Evolutionary conservation across 305 asterid species (phyloP).

Genomic region (Fraxinus greggii): DNA sequence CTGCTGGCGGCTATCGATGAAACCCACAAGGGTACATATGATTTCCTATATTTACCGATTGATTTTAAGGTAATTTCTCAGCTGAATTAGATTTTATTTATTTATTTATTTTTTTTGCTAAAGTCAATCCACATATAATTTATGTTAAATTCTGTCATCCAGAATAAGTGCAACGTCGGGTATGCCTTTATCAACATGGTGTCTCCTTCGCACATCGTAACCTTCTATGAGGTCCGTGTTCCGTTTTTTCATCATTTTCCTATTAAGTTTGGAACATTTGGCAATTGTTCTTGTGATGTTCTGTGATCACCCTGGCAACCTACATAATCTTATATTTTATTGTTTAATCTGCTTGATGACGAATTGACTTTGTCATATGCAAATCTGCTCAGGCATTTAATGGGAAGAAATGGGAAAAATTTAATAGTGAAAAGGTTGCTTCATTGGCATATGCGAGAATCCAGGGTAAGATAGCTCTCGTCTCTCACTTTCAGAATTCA

Average conservation of each 20-base stretch:
- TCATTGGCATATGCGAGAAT: slow-evolving; percentile 95
- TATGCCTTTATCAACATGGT: slow-evolving; percentile 95
- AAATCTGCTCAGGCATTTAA: slow-evolving; percentile 61
- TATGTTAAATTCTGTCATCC: slow-evolving; percentile 27
- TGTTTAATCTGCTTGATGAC: not conserved
- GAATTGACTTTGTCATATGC: not conserved
- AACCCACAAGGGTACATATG: slow-evolving; percentile 84
- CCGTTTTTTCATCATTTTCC: not conserved
- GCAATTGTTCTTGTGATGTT: not conserved
- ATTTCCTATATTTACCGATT: slow-evolving; percentile 90
- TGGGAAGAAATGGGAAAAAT: slow-evolving; percentile 98
- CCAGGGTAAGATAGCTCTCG: slow-evolving; percentile 79
- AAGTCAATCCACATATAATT: not conserved
- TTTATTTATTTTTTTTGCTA: not conserved
- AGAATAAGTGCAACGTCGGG: slow-evolving; percentile 98
- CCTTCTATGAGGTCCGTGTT: slow-evolving; percentile 80
- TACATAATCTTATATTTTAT: not conserved
- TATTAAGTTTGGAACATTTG: not conserved
- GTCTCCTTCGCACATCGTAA: slow-evolving; percentile 70
- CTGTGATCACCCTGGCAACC: not conserved
- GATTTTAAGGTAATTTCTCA: slow-evolving; percentile 76
- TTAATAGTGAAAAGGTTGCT: slow-evolving; percentile 92
- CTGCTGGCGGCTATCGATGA: slow-evolving; percentile 85
- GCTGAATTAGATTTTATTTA: not conserved
- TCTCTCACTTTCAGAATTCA: slow-evolving; percentile 93